Base-by-base conservation (phyloP, 192 early-diverging fungal genomes). In the Kappamyces sp. region DNA sequence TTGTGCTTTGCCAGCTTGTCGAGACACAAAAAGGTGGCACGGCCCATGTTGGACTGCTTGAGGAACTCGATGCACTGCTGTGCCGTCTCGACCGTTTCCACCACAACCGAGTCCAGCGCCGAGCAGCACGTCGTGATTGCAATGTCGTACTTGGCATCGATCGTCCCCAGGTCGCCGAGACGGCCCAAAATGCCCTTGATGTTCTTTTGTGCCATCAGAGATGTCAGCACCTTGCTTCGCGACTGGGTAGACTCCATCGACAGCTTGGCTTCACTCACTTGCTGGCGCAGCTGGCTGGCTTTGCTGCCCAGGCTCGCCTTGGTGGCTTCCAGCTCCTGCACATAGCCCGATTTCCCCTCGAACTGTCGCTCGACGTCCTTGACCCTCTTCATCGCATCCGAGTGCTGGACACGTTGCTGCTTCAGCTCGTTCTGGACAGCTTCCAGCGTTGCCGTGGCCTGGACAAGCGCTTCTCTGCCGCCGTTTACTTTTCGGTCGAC, bases 91-190 rank as follows among this genome's bases (percentile, higher is more conserved):
- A 96, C 94, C 1, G 81, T 84, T 41, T 94, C 92, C 32, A 95
- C 93, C 0, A 99, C 88, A 65, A 99, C 93, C 49, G 85, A 77
- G 49, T 96, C 85, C 55, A 99, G 75, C 7, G 75, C 70, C 14
- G 80, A 78, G 47, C 90, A 95, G 0, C 91, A 87, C 2, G 92
- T 96, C 2, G 93, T 94, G 12, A 96, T 84, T 0, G 96, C 96
- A 4, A 98, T 86, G 68, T 98, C 96, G 60, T 93, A 99, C 66
- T 84, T 86, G 53, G 88, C 87, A 49, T 90, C 88, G 62, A 99
- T 95, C 1, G 88, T 85, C 30, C 94, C 96, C n/a, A 99, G 72
- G 57, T 91, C 88, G n/a, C 96, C 96, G 15, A 99, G 74, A 5
- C 96, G 85, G 45, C 88, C 86, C 47, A 50, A 71, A 29, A 76